A percentile compares a stretch with the other conserved stretches of the same genome.
These are phyloP conservation scores for Venturia asperata DNA, from an alignment of 2,329 filamentous ascomycete genomes.

Conservation along the genomic window DNA sequence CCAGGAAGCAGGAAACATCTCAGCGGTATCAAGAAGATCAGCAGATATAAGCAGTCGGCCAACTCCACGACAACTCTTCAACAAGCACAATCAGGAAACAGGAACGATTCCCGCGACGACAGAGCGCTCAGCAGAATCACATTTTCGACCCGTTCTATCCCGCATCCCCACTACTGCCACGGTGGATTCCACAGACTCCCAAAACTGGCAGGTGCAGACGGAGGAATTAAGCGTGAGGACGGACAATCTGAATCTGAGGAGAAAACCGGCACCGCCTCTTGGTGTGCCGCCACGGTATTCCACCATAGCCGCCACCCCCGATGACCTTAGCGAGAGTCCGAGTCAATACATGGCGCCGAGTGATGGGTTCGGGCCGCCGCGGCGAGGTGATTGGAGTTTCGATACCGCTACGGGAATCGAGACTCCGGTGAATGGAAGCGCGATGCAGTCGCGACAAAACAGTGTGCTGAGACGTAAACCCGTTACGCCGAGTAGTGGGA, in stretches of 20 bases:
- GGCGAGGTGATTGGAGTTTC: conserved; percentile 18
- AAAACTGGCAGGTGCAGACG: neutral
- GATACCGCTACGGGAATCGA: neutral
- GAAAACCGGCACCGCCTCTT: conserved; percentile 10
- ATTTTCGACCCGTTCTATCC: neutral
- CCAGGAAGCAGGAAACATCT: neutral
- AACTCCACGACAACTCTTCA: neutral
- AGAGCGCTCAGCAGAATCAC: neutral
- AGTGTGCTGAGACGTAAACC: conserved; percentile 6
- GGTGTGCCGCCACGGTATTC: conserved; percentile 16
- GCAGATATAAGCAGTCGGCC: neutral
- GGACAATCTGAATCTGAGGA: neutral
- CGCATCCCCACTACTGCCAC: neutral
- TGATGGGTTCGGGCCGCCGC: conserved; percentile 13
- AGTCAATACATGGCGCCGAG: conserved; percentile 11
- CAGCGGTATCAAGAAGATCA: neutral
- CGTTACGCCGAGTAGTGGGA: neutral
- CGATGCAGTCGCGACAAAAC: conserved; percentile 8
- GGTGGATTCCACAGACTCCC: neutral
- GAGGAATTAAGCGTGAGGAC: conserved; percentile 6
- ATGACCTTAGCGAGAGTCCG: conserved; percentile 15
- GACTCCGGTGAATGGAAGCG: neutral
- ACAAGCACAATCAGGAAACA: neutral
- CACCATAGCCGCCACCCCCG: neutral
- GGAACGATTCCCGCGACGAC: neutral